Conservation (phyloP, 108 stramenopile species). For the Chaetoceros muelleri region DNA sequence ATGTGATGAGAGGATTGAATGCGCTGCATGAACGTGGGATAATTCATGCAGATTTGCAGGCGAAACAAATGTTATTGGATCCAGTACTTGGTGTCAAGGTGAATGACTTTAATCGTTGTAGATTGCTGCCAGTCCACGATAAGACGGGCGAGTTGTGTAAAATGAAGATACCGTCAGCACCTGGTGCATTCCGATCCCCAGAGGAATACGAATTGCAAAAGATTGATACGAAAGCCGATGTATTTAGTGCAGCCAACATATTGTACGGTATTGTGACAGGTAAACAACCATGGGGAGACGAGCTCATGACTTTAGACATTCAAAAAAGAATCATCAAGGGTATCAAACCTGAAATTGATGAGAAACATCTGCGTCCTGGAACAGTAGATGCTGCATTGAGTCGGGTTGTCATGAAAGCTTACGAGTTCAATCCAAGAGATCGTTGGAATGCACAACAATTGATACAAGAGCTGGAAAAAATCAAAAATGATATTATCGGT, state of each 20-base stretch:
- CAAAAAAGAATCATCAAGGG: background rate
- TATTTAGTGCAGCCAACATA: slow-evolving; percentile 30
- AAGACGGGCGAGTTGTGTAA: background rate
- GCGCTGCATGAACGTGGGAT: slow-evolving; percentile 29
- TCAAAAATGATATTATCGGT: too few species aligned
- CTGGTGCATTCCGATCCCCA: background rate
- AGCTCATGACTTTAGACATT: background rate
- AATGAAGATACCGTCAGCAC: background rate
- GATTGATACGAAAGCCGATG: slow-evolving; percentile 16
- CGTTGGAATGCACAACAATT: background rate
- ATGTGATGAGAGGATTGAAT: slow-evolving; percentile 43
- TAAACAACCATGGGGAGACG: slow-evolving; percentile 17
- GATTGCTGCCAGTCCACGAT: background rate
- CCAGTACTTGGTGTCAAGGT: background rate
- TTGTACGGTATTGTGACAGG: slow-evolving; percentile 34
- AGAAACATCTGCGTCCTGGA: background rate
- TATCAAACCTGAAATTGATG: background rate
- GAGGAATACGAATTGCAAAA: background rate
- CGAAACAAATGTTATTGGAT: background rate
- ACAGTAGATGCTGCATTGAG: background rate
- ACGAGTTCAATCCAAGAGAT: background rate
- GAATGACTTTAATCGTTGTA: slow-evolving; percentile 2
- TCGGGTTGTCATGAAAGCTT: background rate
- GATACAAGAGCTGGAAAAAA: background rate
- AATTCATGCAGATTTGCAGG: background rate